phyloP scores from a whole-genome alignment of 2,329 filamentous ascomycete genomes.

The Nemania sp. region DNA sequence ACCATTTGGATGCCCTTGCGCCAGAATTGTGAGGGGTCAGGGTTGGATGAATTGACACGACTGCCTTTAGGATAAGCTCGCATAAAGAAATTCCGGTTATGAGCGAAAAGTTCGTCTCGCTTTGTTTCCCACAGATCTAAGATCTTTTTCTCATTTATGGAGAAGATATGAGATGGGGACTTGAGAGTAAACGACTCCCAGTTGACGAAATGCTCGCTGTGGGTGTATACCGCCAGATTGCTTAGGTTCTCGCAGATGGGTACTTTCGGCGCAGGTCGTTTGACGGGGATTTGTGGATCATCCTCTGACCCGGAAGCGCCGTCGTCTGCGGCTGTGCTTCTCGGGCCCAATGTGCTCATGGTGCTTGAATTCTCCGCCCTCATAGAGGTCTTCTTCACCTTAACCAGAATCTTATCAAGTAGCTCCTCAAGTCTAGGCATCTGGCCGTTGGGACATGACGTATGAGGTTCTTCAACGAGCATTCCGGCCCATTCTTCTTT shows the following conservation, averaged over 20 bases:
- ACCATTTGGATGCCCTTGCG: slow-evolving; percentile 96
- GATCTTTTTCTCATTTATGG: slow-evolving; percentile 86
- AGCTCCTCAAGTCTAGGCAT: slow-evolving; percentile 80
- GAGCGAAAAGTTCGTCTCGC: slow-evolving; percentile 81
- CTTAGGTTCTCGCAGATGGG: slow-evolving; percentile 78
- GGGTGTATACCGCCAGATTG: slow-evolving; percentile 84
- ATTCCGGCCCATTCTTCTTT: slow-evolving; percentile 83
- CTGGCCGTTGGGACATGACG: slow-evolving; percentile 63
- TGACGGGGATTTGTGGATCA: slow-evolving; percentile 54
- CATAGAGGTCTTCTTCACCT: slow-evolving; percentile 72
- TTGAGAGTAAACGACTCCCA: slow-evolving; percentile 74
- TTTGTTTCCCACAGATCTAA: slow-evolving; percentile 67
- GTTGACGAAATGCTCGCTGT: slow-evolving; percentile 82
- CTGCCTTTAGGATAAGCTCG: slow-evolving; percentile 87
- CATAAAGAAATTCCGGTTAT: slow-evolving; percentile 91
- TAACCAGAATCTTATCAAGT: slow-evolving; percentile 83
- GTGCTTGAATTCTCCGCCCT: slow-evolving; percentile 50
- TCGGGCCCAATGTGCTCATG: slow-evolving; percentile 51
- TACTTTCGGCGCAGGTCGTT: slow-evolving; percentile 58
- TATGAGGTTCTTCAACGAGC: slow-evolving; percentile 71
- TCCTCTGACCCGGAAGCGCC: slow-evolving; percentile 58
- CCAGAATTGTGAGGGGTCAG: slow-evolving; percentile 93
- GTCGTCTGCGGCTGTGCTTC: slow-evolving; percentile 52
- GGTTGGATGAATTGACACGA: slow-evolving; percentile 90
- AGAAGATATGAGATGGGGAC: slow-evolving; percentile 80